Evolutionary conservation across 345 rosid species (phyloP), one percentile per base, ranked within the genome.

Genomic region (Salix exigua): DNA sequence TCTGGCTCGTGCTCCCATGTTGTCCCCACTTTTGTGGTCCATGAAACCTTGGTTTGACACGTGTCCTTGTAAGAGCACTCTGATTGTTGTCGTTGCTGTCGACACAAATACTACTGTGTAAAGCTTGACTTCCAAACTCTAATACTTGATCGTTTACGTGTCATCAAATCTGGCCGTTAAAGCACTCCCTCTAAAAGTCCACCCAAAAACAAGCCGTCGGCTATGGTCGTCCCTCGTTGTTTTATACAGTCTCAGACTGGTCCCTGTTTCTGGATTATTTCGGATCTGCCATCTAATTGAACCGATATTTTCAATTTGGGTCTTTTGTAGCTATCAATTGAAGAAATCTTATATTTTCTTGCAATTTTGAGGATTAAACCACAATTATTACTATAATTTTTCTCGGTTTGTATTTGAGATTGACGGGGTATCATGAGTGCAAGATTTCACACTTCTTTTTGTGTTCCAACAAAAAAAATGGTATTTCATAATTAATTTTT

Each of bases 1-100:
- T 51, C 16, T 18, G 66, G 44, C 44, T 48, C 46, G 75, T 17
- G 18, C 70, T 53, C 61, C 55, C 6, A 31, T 6, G 35, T 1
- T 25, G 74, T 67, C 81, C 70, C 73, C 42, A 67, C 68, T 17
- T 18, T 23, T 25, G 77, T 79, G 82, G 82, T 79, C 82, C 82
- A 73, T 73, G 73, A 79, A 78, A 73, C 11, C 6, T 42, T 40
- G 70, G 63, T 7, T 1, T 13, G 70, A 73, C 82, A 74, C 73
- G 70, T 73, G 82, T 60, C 42, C 21, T 2, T 5, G 3, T 6
- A 9, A 37, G 17, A 60, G 44, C 62, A 46, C 11, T 58, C 25
- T 4, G 63, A 10, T 58, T 58, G 44, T 48, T 5, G 8, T 38
- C 8, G 81, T 46, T 37, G 77, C 70, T 68, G 77, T 73, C 82